phyloP scores from a whole-genome alignment of 1,284 basidiomycete genomes.

The Sparassis latifolia region DNA sequence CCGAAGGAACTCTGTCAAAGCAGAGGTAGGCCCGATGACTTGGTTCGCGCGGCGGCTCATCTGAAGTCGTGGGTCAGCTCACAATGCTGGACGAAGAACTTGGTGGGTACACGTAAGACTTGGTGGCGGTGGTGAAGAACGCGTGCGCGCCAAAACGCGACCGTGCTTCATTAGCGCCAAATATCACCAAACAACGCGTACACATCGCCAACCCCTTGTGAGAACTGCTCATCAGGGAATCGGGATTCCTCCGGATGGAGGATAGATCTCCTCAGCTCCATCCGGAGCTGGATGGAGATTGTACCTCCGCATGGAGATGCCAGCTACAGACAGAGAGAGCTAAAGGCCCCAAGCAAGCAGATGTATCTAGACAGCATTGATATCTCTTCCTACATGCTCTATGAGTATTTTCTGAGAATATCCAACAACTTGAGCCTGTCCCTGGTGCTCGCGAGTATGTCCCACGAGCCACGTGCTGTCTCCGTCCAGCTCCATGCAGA shows the following conservation, averaged over 20 bases:
- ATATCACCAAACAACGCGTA: not conserved
- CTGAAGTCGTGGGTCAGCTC: too few species aligned
- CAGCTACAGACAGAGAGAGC: not conserved
- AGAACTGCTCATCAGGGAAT: not conserved
- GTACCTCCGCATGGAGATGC: too few species aligned
- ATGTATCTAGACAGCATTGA: too few species aligned
- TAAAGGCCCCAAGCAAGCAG: too few species aligned
- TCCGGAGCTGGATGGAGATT: not conserved
- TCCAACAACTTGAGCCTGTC: too few species aligned
- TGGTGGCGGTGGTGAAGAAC: not conserved
- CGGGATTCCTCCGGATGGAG: too few species aligned
- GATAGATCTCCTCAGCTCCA: not conserved
- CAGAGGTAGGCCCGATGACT: constrained; percentile 85
- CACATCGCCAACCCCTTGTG: not conserved
- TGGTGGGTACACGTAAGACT: not conserved
- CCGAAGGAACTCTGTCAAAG: constrained; percentile 86
- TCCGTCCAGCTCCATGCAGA: too few species aligned
- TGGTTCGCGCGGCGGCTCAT: constrained; percentile 44
- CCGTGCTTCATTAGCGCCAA: not conserved
- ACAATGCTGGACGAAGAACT: too few species aligned
- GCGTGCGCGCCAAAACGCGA: not conserved
- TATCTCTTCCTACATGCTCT: too few species aligned
- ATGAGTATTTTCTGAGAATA: too few species aligned
- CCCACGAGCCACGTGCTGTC: too few species aligned
- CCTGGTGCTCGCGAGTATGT: too few species aligned